phyloP scores from a whole-genome alignment of 108 stramenopile species.

The Cyclotella kingstonii region DNA sequence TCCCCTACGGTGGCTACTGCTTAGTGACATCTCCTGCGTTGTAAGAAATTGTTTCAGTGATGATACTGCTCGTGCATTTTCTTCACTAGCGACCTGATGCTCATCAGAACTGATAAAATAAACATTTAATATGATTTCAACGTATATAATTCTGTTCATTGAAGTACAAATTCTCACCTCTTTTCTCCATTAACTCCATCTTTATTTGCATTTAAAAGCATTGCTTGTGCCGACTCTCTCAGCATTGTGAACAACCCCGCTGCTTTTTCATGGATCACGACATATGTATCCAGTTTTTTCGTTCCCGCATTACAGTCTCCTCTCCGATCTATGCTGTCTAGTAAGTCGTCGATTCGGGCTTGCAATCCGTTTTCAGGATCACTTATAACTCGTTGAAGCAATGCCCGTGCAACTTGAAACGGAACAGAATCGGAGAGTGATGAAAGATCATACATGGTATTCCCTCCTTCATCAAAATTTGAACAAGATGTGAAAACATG shows the following conservation, averaged over 20 bases:
- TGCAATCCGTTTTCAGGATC: conserved; percentile 81
- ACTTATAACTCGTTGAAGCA: conserved; percentile 76
- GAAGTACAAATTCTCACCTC: conserved; percentile 11
- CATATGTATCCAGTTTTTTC: conserved; percentile 87
- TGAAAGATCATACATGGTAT: conserved; percentile 40
- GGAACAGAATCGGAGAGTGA: conserved; percentile 66
- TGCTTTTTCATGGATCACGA: conserved; percentile 85
- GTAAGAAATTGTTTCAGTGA: conserved; percentile 72
- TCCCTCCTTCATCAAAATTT: conserved; percentile 30
- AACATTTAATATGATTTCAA: not conserved
- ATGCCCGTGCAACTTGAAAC: conserved; percentile 67
- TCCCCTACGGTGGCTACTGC: conserved; percentile 71
- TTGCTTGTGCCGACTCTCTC: conserved; percentile 66
- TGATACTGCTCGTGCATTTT: conserved; percentile 52
- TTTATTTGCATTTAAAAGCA: conserved; percentile 42
- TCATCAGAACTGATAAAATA: conserved; percentile 17
- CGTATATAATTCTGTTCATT: not conserved
- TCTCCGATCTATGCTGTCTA: conserved; percentile 75
- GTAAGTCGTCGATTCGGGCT: conserved; percentile 72
- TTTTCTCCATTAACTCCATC: conserved; percentile 13
- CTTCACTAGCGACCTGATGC: conserved; percentile 46
- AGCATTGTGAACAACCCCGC: conserved; percentile 74
- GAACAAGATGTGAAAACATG: conserved; percentile 67
- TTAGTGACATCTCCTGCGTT: conserved; percentile 76
- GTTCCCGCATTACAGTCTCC: conserved; percentile 81